Evolutionary conservation across 805 yeast species (phyloP).

Genomic region (Barnettozyma populi): DNA sequence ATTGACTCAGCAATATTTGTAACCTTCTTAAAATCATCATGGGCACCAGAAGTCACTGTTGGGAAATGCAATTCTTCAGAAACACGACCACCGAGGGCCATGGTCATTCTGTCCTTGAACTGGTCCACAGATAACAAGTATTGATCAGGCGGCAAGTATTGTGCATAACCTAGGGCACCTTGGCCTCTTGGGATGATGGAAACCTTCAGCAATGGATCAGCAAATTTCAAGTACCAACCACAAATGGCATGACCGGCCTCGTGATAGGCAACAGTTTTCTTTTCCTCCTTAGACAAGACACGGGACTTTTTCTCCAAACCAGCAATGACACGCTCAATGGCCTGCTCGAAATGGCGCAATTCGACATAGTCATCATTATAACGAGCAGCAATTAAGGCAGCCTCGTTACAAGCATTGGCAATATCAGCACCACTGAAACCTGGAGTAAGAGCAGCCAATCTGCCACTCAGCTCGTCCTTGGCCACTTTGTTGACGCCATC

Average conservation of each 20-base stretch:
- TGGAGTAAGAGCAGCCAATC: slow-evolving; percentile 92
- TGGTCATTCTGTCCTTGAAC: slow-evolving; percentile 79
- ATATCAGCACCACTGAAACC: slow-evolving; percentile 99
- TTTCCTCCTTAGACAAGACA: slow-evolving; percentile 79
- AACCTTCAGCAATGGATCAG: slow-evolving; percentile 92
- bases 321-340: slow-evolving; percentile 95
- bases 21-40: slow-evolving; percentile 88
- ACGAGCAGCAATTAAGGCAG: slow-evolving; percentile 95
- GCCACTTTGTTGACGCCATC: slow-evolving; percentile 37
- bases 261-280: slow-evolving; percentile 89
- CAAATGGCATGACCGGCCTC: slow-evolving; percentile 99
- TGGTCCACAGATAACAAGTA: slow-evolving; percentile 74
- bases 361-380: slow-evolving; percentile 64
- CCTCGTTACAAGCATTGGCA: slow-evolving; percentile 95
- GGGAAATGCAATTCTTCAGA: slow-evolving; percentile 85
- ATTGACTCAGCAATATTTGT: slow-evolving; percentile 84
- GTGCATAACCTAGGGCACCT: slow-evolving; percentile 97
- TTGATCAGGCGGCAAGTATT: slow-evolving; percentile 88
- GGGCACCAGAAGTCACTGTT: slow-evolving; percentile 87
- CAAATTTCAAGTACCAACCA: slow-evolving; percentile 90
- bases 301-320: slow-evolving; percentile 90
- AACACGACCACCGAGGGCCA: slow-evolving; percentile 91
- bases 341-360: slow-evolving; percentile 82
- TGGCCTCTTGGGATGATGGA: slow-evolving; percentile 96
- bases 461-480: slow-evolving; percentile 64